phyloP scores from a whole-genome alignment of 2,329 filamentous ascomycete species.

The Aureobasidium melanogenum region DNA sequence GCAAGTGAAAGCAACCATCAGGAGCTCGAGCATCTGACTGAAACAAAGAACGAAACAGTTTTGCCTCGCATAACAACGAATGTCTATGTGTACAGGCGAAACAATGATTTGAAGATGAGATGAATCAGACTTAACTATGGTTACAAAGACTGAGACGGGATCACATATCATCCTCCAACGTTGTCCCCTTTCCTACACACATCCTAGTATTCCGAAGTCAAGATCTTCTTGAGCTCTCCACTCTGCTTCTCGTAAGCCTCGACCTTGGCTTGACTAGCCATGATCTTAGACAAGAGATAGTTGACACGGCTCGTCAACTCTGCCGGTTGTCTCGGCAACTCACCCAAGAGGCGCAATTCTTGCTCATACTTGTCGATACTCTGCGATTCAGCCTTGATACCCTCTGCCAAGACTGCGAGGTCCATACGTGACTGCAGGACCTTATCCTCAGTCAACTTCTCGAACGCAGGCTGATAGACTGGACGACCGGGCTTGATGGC shows the following conservation, averaged over 20 bases:
- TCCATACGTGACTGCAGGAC: constrained; percentile 64
- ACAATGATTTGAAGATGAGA: not conserved
- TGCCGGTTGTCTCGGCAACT: constrained; percentile 59
- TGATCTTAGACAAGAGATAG: constrained; percentile 67
- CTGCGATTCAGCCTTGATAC: constrained; percentile 62
- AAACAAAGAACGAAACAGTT: not conserved
- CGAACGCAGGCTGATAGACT: constrained; percentile 78
- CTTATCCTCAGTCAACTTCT: constrained; percentile 58
- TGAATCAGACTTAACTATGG: not conserved
- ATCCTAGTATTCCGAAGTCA: constrained; percentile 44
- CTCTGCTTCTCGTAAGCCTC: constrained; percentile 65
- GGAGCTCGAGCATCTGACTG: not conserved
- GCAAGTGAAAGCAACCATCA: not conserved
- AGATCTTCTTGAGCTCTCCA: constrained; percentile 59
- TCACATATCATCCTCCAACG: not conserved
- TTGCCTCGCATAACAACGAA: too few relatives aligned
- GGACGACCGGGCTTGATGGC: constrained; percentile 73
- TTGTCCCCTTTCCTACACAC: not conserved
- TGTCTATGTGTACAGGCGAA: not conserved
- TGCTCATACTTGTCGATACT: constrained; percentile 70
- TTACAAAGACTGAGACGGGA: not conserved
- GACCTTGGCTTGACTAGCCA: constrained; percentile 66
- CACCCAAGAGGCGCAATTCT: constrained; percentile 64
- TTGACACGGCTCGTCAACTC: constrained; percentile 58
- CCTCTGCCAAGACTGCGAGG: constrained; percentile 58